Conservation (phyloP, 78 protist species). For the Goniomonas avonlea region DNA sequence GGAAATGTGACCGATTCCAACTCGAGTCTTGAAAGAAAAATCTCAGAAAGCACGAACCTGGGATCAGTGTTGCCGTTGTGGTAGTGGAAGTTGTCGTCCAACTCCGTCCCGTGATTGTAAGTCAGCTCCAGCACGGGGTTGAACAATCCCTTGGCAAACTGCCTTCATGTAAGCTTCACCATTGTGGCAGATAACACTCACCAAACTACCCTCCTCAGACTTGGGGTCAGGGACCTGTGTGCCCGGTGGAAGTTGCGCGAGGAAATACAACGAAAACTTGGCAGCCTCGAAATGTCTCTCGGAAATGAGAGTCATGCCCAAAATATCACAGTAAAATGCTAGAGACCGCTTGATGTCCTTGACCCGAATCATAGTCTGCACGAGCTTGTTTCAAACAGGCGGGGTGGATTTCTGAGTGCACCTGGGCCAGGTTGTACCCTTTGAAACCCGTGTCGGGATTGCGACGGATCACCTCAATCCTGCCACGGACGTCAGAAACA, state of each 20-base stretch:
- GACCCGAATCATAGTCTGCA: conserved; percentile 52
- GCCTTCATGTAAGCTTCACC: no score
- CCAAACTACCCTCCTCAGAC: not conserved
- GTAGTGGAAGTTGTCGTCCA: conserved; percentile 17
- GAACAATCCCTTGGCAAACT: not conserved
- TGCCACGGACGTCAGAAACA: not conserved
- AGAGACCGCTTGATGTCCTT: conserved; percentile 31
- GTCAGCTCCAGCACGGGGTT: conserved; percentile 38
- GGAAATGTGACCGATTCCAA: not conserved
- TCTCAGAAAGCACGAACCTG: conserved; percentile 49
- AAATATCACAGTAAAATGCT: conserved; percentile 24
- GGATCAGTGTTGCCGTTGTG: conserved; percentile 29
- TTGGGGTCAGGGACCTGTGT: not conserved
- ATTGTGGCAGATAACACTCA: no score
- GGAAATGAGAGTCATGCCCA: conserved; percentile 33
- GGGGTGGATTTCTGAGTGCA: not conserved
- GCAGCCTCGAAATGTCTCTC: conserved; percentile 28
- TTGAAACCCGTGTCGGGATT: not conserved
- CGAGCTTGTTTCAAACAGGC: not conserved
- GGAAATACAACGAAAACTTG: conserved; percentile 34
- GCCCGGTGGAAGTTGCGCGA: not conserved
- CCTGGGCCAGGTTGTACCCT: not conserved
- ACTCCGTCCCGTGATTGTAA: conserved; percentile 53
- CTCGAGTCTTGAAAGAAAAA: conserved; percentile 34
- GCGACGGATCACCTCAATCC: not conserved